Conservation (phyloP, 305 asterid species). For the Solanum chacoense region DNA sequence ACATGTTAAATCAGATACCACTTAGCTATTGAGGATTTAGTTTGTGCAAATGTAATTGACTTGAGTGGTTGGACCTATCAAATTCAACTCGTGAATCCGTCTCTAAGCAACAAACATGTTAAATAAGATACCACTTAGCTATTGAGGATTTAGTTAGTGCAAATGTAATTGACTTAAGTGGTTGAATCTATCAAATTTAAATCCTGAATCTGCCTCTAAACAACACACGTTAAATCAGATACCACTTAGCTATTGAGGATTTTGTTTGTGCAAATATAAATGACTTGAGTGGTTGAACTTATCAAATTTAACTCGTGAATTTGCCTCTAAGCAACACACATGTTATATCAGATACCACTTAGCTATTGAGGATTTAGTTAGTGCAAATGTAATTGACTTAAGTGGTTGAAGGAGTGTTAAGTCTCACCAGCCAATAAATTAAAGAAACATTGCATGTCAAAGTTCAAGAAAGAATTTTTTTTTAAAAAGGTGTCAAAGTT, state of each 20-base stretch:
- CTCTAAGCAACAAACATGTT: neutral
- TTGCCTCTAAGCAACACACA: neutral
- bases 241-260: neutral
- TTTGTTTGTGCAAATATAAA: neutral
- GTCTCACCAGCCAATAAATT: constrained; percentile 5
- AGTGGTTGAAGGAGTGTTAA: constrained; percentile 22
- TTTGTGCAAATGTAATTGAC: neutral
- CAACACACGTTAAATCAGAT: neutral
- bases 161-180: neutral
- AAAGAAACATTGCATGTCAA: constrained; percentile 3
- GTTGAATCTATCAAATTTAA: neutral
- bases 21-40: neutral
- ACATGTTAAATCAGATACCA: neutral
- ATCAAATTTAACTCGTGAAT: too few relatives aligned
- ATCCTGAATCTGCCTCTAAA: neutral
- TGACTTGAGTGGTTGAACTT: neutral
- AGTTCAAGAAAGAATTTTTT: neutral
- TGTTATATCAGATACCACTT: neutral
- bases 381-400: neutral
- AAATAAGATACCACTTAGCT: neutral
- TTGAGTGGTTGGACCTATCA: constrained; percentile 6
- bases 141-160: neutral
- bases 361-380: neutral
- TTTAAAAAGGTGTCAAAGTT: neutral
- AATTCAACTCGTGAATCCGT: too few relatives aligned